Percentiles rank a stretch among this genome's conserved stretches.
Evolutionary conservation across 2,329 filamentous ascomycete genomes (phyloP).

Genomic region (Chaetomium globosum): DNA sequence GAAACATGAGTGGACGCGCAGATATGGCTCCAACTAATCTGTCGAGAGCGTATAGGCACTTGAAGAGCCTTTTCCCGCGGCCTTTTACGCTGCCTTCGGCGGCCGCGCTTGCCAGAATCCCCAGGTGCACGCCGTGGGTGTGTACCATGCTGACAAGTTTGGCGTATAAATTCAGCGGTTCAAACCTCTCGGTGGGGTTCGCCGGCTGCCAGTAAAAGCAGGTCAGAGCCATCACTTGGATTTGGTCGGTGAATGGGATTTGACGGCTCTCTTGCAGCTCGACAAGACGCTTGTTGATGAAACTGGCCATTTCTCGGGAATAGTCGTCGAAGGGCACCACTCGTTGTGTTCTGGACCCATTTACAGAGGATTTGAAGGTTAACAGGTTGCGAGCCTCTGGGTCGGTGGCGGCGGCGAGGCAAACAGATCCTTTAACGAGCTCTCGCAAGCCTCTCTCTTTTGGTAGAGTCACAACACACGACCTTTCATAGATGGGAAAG

Average conservation of each 20-base stretch:
- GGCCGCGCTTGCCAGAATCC: slow-evolving; percentile 17
- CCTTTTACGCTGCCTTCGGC: neutral
- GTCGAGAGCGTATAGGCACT: slow-evolving; percentile 52
- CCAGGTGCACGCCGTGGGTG: slow-evolving; percentile 34
- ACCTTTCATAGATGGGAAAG: slow-evolving; percentile 35
- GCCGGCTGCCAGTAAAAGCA: slow-evolving; percentile 35
- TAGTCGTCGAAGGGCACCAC: slow-evolving; percentile 28
- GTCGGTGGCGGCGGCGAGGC: slow-evolving; percentile 35
- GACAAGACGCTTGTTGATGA: slow-evolving; percentile 32
- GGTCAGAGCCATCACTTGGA: slow-evolving; percentile 33
- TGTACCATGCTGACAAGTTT: slow-evolving; percentile 31
- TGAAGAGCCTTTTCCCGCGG: slow-evolving; percentile 28
- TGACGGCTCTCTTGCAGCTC: slow-evolving; percentile 28
- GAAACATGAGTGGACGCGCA: slow-evolving; percentile 61
- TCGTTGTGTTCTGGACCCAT: neutral
- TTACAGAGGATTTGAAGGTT: slow-evolving; percentile 23
- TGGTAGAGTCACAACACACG: slow-evolving; percentile 23
- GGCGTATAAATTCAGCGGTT: slow-evolving; percentile 29
- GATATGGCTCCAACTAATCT: slow-evolving; percentile 62
- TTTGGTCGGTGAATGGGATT: slow-evolving; percentile 27
- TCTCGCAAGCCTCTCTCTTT: slow-evolving; percentile 24
- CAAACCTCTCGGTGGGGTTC: slow-evolving; percentile 26
- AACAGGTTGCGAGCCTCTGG: slow-evolving; percentile 24
- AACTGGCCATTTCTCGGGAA: slow-evolving; percentile 29
- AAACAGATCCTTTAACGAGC: slow-evolving; percentile 32